These are phyloP conservation scores for Pulveroboletus ravenelii DNA, from an alignment of 768 basidiomycete genomes.

Conservation along the genomic window DNA sequence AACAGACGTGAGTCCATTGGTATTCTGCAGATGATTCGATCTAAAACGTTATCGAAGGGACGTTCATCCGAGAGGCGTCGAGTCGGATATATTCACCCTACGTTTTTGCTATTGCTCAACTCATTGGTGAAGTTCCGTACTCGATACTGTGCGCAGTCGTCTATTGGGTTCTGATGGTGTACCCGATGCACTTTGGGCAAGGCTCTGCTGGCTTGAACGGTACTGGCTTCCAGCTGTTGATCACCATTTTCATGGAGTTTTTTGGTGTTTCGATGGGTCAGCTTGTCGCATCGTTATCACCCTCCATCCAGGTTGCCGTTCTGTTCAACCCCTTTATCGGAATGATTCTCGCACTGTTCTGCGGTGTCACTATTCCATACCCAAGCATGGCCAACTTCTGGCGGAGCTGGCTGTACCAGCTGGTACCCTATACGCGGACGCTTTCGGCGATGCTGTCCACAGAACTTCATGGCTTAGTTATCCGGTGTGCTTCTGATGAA, in stretches of 20 bases:
- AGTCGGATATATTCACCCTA: constrained; percentile 84
- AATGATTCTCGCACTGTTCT: constrained; percentile 65
- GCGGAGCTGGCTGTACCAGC: constrained; percentile 73
- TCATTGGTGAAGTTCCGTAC: constrained; percentile 78
- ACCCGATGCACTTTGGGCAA: constrained; percentile 63
- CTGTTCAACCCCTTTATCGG: constrained; percentile 76
- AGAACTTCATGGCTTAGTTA: constrained; percentile 65
- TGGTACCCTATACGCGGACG: constrained; percentile 66
- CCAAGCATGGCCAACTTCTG: constrained; percentile 62
- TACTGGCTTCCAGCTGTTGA: constrained; percentile 67
- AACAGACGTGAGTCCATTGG: constrained; percentile 45
- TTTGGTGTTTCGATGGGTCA: constrained; percentile 73
- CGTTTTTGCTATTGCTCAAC: constrained; percentile 79
- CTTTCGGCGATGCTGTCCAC: constrained; percentile 72
- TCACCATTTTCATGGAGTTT: constrained; percentile 66
- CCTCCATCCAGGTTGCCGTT: constrained; percentile 73
- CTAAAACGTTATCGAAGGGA: constrained; percentile 21
- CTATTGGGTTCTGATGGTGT: constrained; percentile 77
- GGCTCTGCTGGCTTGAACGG: constrained; percentile 56
- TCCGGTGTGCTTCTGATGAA: constrained; percentile 64
- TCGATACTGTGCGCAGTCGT: constrained; percentile 62
- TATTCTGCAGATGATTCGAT: constrained; percentile 7
- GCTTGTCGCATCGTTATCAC: constrained; percentile 69
- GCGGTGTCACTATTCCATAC: constrained; percentile 75
- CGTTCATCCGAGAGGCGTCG: constrained; percentile 57